Conservation (phyloP, 2,329 filamentous ascomycete genomes). For the Clonostachys byssicola region DNA sequence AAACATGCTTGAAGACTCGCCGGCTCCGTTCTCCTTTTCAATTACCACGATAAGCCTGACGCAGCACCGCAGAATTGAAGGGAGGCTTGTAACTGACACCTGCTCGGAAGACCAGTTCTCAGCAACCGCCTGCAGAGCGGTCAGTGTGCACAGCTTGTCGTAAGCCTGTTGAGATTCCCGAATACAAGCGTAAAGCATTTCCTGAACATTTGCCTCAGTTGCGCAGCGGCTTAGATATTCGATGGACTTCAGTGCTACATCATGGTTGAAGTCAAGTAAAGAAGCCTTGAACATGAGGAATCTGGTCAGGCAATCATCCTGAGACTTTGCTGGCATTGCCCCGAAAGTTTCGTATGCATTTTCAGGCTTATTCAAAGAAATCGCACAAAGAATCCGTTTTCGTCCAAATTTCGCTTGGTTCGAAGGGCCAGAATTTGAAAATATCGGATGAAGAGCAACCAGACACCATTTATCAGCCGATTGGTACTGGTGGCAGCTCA, state of each 20-base stretch:
- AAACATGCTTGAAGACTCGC: slow-evolving; percentile 5
- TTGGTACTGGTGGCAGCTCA: slow-evolving; percentile 45
- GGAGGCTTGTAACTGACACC: slow-evolving; percentile 18
- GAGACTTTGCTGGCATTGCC: slow-evolving; percentile 52
- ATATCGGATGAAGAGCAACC: slow-evolving; percentile 62
- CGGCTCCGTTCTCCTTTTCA: slow-evolving; percentile 14
- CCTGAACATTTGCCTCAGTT: slow-evolving; percentile 39
- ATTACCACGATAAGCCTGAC: slow-evolving; percentile 45
- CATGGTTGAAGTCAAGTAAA: slow-evolving; percentile 51
- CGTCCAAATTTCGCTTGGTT: slow-evolving; percentile 68
- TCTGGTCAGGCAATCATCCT: slow-evolving; percentile 59
- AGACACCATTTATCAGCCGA: slow-evolving; percentile 67
- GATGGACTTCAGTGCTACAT: slow-evolving; percentile 61
- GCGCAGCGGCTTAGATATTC: slow-evolving; percentile 50
- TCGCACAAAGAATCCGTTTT: slow-evolving; percentile 67
- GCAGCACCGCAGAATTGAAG: slow-evolving; percentile 39
- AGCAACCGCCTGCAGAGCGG: slow-evolving; percentile 25
- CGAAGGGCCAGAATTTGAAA: slow-evolving; percentile 58
- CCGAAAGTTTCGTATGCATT: slow-evolving; percentile 34
- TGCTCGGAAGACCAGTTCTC: slow-evolving; percentile 14
- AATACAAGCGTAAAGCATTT: slow-evolving; percentile 75
- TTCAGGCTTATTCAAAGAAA: slow-evolving; percentile 36
- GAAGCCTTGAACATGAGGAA: slow-evolving; percentile 76
- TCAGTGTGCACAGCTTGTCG: slow-evolving; percentile 51
- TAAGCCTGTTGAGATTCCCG: slow-evolving; percentile 68